phyloP scores from a whole-genome alignment of 228 moss, liverwort and hornwort species.

The Sphagnum magellanicum region DNA sequence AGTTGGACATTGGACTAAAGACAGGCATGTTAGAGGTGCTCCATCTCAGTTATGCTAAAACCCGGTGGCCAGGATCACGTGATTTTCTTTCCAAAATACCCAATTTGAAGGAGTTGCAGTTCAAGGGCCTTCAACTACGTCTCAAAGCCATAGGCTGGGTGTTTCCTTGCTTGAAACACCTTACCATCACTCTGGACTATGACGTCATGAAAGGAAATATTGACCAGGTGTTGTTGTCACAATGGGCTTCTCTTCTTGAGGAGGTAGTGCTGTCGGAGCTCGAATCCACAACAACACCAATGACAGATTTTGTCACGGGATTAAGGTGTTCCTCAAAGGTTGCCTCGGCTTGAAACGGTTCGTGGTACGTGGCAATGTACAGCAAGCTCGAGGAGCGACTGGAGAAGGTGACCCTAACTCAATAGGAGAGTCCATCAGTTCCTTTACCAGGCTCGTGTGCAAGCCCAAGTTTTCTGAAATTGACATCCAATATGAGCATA shows the following conservation, averaged over 20 bases:
- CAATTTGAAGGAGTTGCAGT: too few relatives aligned
- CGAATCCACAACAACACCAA: constrained; percentile 20
- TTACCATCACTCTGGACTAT: constrained; percentile 14
- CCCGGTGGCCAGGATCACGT: too few relatives aligned
- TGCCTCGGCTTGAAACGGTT: constrained; percentile 2
- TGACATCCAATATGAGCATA: constrained; percentile 7
- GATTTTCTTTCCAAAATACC: too few relatives aligned
- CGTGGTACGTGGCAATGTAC: constrained; percentile 19
- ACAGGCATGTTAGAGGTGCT: constrained; percentile 23
- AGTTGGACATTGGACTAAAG: constrained; percentile 21
- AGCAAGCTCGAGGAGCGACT: constrained; percentile 25
- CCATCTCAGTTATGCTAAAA: not conserved
- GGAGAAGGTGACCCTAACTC: constrained; percentile 23
- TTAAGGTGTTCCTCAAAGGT: constrained; percentile 27
- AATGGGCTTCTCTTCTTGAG: constrained; percentile 7
- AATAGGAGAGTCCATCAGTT: constrained; percentile 8
- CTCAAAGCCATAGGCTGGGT: constrained; percentile 25
- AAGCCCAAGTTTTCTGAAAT: constrained; percentile 22
- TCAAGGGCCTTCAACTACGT: too few relatives aligned
- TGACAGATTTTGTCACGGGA: constrained; percentile 24
- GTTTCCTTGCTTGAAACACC: constrained; percentile 17
- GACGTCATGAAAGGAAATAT: constrained; percentile 17
- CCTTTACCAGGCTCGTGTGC: constrained; percentile 20
- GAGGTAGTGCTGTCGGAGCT: constrained; percentile 9
- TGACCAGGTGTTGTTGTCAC: constrained; percentile 14